A percentile compares a stretch with the other conserved stretches of the same genome.
phyloP scores from a whole-genome alignment of 495 filamentous ascomycete species.

The Podospora fimiseda region DNA sequence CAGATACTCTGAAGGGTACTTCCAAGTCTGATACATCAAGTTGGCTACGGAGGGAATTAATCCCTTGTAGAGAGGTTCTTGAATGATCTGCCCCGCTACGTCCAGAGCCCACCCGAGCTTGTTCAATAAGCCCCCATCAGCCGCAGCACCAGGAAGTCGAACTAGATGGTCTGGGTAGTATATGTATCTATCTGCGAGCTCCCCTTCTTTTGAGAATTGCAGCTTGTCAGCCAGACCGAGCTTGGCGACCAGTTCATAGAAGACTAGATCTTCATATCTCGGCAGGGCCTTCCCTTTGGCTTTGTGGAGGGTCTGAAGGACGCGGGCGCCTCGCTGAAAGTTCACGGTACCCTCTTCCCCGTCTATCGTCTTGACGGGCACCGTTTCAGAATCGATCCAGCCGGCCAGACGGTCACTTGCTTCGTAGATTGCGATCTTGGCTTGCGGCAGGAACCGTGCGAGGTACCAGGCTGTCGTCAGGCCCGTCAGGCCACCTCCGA shows the following conservation, averaged over 20 bases:
- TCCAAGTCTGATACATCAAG: conserved; percentile 12
- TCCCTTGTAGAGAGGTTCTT: conserved; percentile 60
- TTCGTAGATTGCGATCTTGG: conserved; percentile 73
- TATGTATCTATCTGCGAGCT: conserved; percentile 63
- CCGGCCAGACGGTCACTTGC: conserved; percentile 63
- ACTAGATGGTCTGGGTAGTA: conserved; percentile 92
- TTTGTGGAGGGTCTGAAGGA: conserved; percentile 49
- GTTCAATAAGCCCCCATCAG: background rate
- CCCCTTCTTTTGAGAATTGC: conserved; percentile 38
- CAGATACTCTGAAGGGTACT: background rate
- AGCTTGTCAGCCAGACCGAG: conserved; percentile 58
- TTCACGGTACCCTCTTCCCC: conserved; percentile 50
- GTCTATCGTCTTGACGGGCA: conserved; percentile 44
- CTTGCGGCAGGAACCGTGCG: conserved; percentile 47
- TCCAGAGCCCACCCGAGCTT: background rate
- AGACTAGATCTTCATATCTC: conserved; percentile 36
- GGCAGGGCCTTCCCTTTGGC: background rate
- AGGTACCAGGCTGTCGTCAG: conserved; percentile 75
- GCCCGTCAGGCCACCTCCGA: conserved; percentile 89
- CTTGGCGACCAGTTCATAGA: conserved; percentile 41
- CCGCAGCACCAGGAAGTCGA: conserved; percentile 44
- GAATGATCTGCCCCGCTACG: conserved; percentile 35
- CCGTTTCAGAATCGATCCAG: conserved; percentile 67
- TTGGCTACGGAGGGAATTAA: conserved; percentile 36
- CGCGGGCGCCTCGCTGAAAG: conserved; percentile 84